These are phyloP conservation scores for Castanospermum australe DNA, from an alignment of 306 rosid genomes.

Conservation along the genomic window DNA sequence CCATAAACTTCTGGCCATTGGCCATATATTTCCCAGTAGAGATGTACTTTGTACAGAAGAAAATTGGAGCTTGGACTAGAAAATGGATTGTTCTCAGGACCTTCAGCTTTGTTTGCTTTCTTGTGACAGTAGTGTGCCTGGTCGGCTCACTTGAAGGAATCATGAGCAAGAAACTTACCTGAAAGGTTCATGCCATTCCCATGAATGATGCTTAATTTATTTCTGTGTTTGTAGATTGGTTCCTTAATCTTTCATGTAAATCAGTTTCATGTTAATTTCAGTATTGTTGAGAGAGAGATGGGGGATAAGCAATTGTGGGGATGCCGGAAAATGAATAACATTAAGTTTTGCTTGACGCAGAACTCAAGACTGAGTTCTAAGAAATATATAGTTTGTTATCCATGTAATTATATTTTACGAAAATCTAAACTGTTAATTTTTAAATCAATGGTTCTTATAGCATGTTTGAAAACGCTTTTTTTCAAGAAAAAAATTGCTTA, in stretches of 20 bases:
- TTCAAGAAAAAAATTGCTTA: no score
- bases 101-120: constrained; percentile 72
- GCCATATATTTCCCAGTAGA: constrained; percentile 86
- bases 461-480: no score
- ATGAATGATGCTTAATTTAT: background rate
- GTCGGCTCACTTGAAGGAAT: constrained; percentile 77
- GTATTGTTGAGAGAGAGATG: background rate
- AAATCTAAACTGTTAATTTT: no score
- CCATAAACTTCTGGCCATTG: constrained; percentile 88
- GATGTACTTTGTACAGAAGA: constrained; percentile 80
- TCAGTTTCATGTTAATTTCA: background rate
- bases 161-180: constrained; percentile 40
- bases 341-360: background rate
- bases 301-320: background rate
- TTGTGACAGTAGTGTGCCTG: constrained; percentile 53
- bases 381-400: background rate
- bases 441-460: no score
- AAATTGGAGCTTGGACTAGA: constrained; percentile 62
- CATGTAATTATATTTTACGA: no score
- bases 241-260: background rate
- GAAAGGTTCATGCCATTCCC: background rate
- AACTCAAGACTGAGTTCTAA: background rate
- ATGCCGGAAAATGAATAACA: background rate
- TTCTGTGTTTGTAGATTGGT: background rate
- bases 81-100: constrained; percentile 63